A percentile compares a stretch with the other conserved stretches of the same genome.
Evolutionary conservation across 441 rosid genomes (phyloP).

Genomic region (Manihot esculenta): DNA sequence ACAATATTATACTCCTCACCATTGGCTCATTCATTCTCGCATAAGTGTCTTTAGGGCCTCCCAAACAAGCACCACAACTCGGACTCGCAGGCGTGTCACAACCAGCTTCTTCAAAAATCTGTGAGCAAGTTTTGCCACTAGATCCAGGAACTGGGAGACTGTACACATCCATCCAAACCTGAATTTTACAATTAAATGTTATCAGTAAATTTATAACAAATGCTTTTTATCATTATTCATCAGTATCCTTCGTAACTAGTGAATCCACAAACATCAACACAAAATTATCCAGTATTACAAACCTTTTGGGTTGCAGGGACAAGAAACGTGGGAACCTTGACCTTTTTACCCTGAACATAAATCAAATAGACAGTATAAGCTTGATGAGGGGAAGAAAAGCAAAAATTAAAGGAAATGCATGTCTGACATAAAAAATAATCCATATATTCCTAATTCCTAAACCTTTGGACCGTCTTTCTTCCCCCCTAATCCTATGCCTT

Average conservation of each 20-base stretch:
- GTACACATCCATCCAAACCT: constrained; percentile 92
- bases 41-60: constrained; percentile 92
- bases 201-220: background rate
- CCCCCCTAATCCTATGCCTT: background rate
- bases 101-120: constrained; percentile 96
- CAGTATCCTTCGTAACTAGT: background rate
- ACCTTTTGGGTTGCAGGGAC: constrained; percentile 98
- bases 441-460: background rate
- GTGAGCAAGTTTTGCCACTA: constrained; percentile 93
- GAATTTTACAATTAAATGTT: constrained; percentile 10
- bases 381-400: background rate
- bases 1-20: constrained; percentile 35
- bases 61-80: constrained; percentile 97
- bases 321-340: constrained; percentile 94
- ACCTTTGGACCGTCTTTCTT: too few species aligned
- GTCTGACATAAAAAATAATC: background rate
- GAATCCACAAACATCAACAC: background rate
- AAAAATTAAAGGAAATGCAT: background rate
- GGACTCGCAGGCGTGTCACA: constrained; percentile 97
- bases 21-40: constrained; percentile 89
- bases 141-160: constrained; percentile 80
- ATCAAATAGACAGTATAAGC: constrained; percentile 18
- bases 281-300: constrained; percentile 14
- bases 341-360: constrained; percentile 70
- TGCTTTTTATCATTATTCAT: background rate